Base-by-base conservation (phyloP, 345 rosid species). In the Eucalyptus viminalis region DNA sequence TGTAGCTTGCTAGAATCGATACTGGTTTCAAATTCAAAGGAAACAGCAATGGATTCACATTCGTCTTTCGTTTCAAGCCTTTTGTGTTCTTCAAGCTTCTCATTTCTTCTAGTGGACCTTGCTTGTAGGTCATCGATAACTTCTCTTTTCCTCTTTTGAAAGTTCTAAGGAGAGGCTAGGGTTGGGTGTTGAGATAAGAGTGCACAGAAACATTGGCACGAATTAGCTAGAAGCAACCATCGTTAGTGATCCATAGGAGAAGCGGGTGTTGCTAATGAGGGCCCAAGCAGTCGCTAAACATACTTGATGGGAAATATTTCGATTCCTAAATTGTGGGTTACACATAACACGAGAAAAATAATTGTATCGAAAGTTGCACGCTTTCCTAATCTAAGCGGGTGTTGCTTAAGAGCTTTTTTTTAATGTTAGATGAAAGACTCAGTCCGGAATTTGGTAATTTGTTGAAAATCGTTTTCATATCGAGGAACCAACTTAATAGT, bases 321-420 rank as follows among this genome's bases (percentile, higher is more conserved):
- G 7, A 34, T 31, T 69, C 24, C 12, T 2, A 1, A n/a, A 65
- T n/a, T 5, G 2, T 7, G 9, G 76, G 31, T 4, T 14, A 14
- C 34, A 14, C 76, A 29, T 34, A 17, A 17, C 25, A 69, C 21
- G 1, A 69, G 43, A 34, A 9, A 17, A 17, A 69, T 5, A 27
- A 7, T n/a, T 0, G 3, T 14, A 10, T 9, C 4, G 2, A 37
- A 17, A 34, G 14, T 2, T 5, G 44, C 13, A 19, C 0, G 0
- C 24, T 67, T 65, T 67, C 22, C 43, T 31, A 67, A 34, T 34
- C 34, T 34, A 34, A 34, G 34, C 34, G 34, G 34, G 34, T 34
- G 34, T 34, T 34, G 34, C 19, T 15, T 0, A 31, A 15, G 3
- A 16, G 43, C 24, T 34, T 34, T 19, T 34, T 31, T 69, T 3